Base-by-base conservation (phyloP, 345 rosid genomes). In the Camelina hispida region DNA sequence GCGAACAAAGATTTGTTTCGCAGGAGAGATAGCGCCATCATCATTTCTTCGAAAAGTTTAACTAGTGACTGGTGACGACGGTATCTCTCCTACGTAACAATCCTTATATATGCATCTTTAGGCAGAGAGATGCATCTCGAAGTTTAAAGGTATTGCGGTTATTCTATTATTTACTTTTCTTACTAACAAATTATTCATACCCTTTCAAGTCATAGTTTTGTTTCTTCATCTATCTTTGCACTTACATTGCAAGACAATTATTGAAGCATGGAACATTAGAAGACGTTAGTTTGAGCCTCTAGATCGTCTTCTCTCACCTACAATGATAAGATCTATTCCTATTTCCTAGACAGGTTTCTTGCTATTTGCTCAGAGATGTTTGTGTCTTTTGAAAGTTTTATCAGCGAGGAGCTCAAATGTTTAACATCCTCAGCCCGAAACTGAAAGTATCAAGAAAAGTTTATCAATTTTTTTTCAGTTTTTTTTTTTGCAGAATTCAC, bases 21-120 rank as follows among this genome's bases (percentile, higher is more conserved):
- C 90, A 80, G 85, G 88, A 72, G 88, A 77, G 78, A 87, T 83
- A 85, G 62, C 78, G 75, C 85, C 85, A 84, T 72, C 87, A 64
- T 32, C 34, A 65, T 5, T 28, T 28, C 30, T 28, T 28, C 30
- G 30, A 28, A 28, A 34, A 56, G 61, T 46, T 43, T 51, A 71
- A 65, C 43, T 44, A 75, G 68, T 66, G 66, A 66, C 66, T 76
- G 79, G 81, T 66, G 66, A 66, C 66, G 66, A 66, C 66, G 78
- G 50, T 85, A 83, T 87, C 20, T 83, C 85, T 81, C 84, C 82
- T 11, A 75, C 73, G 53, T 55, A 54, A 74, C 64, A 70, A 78
- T 83, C 79, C 80, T 83, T 75, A 50, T 67, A 56, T 62, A 52
- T 69, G 87, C 82, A 76, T 48, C 35, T 0, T 48, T 7, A 17